phyloP scores from a whole-genome alignment of 108 stramenopile species.

The Cyclotella atomus region DNA sequence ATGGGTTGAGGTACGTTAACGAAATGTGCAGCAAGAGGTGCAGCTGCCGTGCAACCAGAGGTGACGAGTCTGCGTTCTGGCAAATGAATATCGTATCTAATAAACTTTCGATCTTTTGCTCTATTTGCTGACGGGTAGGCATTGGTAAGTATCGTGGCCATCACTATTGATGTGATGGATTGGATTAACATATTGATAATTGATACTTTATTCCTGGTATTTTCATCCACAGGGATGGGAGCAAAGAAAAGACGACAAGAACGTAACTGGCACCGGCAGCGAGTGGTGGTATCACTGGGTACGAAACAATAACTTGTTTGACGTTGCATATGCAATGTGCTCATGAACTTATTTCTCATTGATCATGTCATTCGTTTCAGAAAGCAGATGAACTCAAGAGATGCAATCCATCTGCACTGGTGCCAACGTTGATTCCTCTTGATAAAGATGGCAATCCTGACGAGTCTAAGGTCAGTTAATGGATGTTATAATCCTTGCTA shows the following conservation, averaged over 20 bases:
- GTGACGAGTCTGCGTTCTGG: no score
- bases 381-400: constrained; percentile 77
- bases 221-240: constrained; percentile 66
- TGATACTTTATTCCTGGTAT: background rate
- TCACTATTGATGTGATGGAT: background rate
- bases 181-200: background rate
- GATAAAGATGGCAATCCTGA: constrained; percentile 44
- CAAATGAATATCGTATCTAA: background rate
- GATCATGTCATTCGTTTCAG: background rate
- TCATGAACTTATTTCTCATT: background rate
- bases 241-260: constrained; percentile 67
- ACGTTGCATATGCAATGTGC: no score
- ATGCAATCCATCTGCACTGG: constrained; percentile 71
- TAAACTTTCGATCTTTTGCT: background rate
- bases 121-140: constrained; percentile 2
- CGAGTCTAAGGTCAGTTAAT: constrained; percentile 50
- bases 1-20: constrained; percentile 74
- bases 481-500: no score
- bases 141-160: constrained; percentile 5
- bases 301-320: no score
- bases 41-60: no score
- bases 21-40: background rate
- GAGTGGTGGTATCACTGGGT: constrained; percentile 91
- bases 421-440: constrained; percentile 79
- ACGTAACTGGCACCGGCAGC: constrained; percentile 73